These are phyloP conservation scores for Saccharomycopsis hybrid DNA, from an alignment of 1,139 yeast genomes.

Conservation along the genomic window DNA sequence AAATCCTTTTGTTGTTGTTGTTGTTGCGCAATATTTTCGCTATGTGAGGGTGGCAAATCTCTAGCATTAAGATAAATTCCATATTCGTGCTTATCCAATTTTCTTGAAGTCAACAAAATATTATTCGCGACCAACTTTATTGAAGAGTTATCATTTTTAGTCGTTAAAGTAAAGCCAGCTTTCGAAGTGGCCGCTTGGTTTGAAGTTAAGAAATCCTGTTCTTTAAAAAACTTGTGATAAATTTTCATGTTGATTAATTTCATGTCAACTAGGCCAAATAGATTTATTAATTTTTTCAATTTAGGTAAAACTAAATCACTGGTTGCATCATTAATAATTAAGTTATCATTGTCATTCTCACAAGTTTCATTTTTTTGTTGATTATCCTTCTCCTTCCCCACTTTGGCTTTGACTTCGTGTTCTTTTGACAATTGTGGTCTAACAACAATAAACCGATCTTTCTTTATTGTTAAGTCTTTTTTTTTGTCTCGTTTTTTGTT, in stretches of 20 bases:
- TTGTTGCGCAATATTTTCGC: background rate
- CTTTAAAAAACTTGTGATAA: slow-evolving; percentile 1
- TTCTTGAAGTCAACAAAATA: background rate
- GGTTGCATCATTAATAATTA: no score
- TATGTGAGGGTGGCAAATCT: background rate
- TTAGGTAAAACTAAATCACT: background rate
- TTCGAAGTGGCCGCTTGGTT: no score
- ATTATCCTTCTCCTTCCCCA: no score
- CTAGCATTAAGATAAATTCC: slow-evolving; percentile 5
- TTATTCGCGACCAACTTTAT: slow-evolving; percentile 1
- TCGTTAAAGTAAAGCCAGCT: no score
- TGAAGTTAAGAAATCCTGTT: no score
- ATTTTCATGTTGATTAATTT: slow-evolving; percentile 8
- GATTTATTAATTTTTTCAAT: background rate
- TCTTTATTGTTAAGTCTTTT: no score
- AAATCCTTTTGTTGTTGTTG: background rate
- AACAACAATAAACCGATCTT: no score
- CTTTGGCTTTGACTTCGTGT: background rate
- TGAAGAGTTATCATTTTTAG: background rate
- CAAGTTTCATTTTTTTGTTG: no score
- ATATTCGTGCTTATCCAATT: background rate
- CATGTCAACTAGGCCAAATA: slow-evolving; percentile 5
- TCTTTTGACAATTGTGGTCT: background rate
- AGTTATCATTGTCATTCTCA: background rate
- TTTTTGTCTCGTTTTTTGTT: no score